A percentile compares a stretch with the other conserved stretches of the same genome.
Conservation (phyloP, 345 rosid species). For the Populus nigra region DNA sequence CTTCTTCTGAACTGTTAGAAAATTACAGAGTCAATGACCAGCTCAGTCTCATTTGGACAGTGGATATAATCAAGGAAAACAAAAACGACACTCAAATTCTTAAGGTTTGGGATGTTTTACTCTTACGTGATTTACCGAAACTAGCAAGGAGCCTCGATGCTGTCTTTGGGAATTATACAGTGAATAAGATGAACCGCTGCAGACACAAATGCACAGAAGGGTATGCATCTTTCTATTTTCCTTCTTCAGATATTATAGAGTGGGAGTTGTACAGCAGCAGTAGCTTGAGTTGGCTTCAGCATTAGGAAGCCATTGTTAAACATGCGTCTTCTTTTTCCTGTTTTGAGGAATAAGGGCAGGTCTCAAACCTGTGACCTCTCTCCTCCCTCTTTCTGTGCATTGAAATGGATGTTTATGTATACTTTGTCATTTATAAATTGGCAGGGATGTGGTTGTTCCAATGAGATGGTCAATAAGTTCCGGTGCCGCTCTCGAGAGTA, state of each 20-base stretch:
- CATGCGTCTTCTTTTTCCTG: background rate
- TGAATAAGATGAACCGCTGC: constrained; percentile 40
- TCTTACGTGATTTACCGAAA: constrained; percentile 29
- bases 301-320: background rate
- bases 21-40: constrained; percentile 33
- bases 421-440: background rate
- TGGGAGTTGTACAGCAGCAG: background rate
- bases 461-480: background rate
- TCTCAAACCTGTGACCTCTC: background rate
- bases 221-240: constrained; percentile 24
- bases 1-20: constrained; percentile 40
- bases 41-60: constrained; percentile 35
- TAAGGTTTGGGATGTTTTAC: constrained; percentile 53
- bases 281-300: background rate
- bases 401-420: background rate
- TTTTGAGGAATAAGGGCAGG: background rate
- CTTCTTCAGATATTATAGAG: background rate
- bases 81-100: constrained; percentile 36
- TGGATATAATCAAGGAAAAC: constrained; percentile 32
- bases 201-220: constrained; percentile 41
- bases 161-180: constrained; percentile 28
- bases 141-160: constrained; percentile 39
- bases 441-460: background rate
- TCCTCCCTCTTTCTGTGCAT: background rate
- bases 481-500: background rate